Percentiles rank a stretch among this genome's conserved stretches.
phyloP scores from a whole-genome alignment of 352 stramenopile genomes.

The Phytophthora sansomeana region DNA sequence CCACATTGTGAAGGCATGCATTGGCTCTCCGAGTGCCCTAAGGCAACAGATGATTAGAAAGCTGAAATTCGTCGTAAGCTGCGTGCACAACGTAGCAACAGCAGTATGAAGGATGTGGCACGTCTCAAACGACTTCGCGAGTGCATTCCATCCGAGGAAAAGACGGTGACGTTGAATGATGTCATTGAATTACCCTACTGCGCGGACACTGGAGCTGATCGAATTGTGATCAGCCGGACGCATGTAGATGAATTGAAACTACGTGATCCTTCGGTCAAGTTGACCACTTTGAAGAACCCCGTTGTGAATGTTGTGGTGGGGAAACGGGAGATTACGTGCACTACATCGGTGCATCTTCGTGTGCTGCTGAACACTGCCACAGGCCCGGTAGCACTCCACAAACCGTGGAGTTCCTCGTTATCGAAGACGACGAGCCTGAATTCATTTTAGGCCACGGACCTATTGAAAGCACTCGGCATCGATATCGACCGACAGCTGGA shows the following conservation, averaged over 20 bases:
- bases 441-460: not conserved
- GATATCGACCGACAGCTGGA: not conserved
- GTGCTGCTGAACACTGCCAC: not conserved
- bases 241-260: not conserved
- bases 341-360: not conserved
- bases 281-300: no score
- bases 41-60: not conserved
- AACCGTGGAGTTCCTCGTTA: not conserved
- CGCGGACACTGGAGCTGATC: not conserved
- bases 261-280: not conserved
- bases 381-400: not conserved
- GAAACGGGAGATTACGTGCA: not conserved
- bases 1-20: not conserved
- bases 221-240: not conserved
- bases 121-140: not conserved
- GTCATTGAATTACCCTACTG: not conserved
- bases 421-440: not conserved
- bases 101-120: not conserved
- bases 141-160: not conserved
- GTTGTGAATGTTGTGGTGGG: not conserved
- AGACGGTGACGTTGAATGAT: not conserved
- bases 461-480: not conserved
- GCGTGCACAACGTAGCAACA: not conserved
- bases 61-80: not conserved
- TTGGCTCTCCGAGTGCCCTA: not conserved